These are phyloP conservation scores for Ganoderma sinense DNA, from an alignment of 1,284 basidiomycete genomes.

Conservation along the genomic window DNA sequence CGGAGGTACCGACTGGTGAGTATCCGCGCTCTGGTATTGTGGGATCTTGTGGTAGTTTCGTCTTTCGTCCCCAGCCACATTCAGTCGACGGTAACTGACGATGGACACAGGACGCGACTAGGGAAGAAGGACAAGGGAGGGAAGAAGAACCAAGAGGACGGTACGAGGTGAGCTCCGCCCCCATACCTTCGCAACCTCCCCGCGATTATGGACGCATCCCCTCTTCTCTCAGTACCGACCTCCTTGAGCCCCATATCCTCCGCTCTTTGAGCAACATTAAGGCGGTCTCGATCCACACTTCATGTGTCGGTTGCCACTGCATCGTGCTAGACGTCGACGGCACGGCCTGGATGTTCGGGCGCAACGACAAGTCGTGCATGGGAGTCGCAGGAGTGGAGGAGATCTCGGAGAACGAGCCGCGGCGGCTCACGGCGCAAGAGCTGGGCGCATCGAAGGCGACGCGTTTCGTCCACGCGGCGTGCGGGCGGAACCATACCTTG, in stretches of 20 bases:
- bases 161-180: conserved; percentile 24
- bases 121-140: conserved; percentile 33
- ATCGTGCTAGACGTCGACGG: conserved; percentile 81
- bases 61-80: conserved; percentile 1
- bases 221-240: conserved; percentile 67
- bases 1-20: conserved; percentile 86
- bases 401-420: conserved; percentile 78
- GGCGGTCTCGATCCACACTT: conserved; percentile 74
- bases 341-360: conserved; percentile 87
- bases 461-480: conserved; percentile 83
- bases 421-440: conserved; percentile 64
- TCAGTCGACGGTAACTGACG: conserved; percentile 7
- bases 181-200: neutral
- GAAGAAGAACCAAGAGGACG: conserved; percentile 31
- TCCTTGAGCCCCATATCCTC: conserved; percentile 87
- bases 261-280: conserved; percentile 88
- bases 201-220: conserved; percentile 7
- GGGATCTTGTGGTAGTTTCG: neutral
- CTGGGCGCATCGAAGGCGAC: conserved; percentile 69
- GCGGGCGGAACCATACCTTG: conserved; percentile 84
- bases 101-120: conserved; percentile 23
- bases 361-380: conserved; percentile 71
- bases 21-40: conserved; percentile 10
- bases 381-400: conserved; percentile 61
- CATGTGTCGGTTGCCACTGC: conserved; percentile 77